These are phyloP conservation scores for Daldinia eschscholtzii DNA, from an alignment of 2,329 filamentous ascomycete species.

Conservation along the genomic window DNA sequence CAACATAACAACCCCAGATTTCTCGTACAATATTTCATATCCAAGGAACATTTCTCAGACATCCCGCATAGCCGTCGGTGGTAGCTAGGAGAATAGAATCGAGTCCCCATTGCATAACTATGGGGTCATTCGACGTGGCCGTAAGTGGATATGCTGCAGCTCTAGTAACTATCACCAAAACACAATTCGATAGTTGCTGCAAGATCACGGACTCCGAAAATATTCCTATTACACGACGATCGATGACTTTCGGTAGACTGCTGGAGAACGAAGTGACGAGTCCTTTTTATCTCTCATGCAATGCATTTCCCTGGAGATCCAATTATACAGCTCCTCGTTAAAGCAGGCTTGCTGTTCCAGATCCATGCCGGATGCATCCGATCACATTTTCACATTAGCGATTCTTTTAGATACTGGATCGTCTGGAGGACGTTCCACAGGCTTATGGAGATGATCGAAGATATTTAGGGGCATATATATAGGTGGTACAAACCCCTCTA, in stretches of 20 bases:
- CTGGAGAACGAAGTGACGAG: neutral
- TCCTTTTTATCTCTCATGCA: neutral
- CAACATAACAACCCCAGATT: neutral
- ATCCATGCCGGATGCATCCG: neutral
- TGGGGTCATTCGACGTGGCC: neutral
- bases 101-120: neutral
- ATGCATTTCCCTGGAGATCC: neutral
- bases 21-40: neutral
- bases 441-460: neutral
- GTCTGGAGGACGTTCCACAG: neutral
- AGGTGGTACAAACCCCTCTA: conserved; percentile 5
- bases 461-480: neutral
- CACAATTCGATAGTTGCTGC: neutral
- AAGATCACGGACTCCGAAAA: neutral
- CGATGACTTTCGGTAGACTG: neutral
- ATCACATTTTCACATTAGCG: neutral
- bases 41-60: neutral
- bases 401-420: neutral
- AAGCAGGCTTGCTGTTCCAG: neutral
- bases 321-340: neutral
- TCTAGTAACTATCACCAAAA: neutral
- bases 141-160: neutral
- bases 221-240: neutral
- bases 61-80: neutral
- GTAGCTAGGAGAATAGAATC: neutral